Base-by-base conservation (phyloP, 441 rosid genomes). In the Erysimum cheiri region DNA sequence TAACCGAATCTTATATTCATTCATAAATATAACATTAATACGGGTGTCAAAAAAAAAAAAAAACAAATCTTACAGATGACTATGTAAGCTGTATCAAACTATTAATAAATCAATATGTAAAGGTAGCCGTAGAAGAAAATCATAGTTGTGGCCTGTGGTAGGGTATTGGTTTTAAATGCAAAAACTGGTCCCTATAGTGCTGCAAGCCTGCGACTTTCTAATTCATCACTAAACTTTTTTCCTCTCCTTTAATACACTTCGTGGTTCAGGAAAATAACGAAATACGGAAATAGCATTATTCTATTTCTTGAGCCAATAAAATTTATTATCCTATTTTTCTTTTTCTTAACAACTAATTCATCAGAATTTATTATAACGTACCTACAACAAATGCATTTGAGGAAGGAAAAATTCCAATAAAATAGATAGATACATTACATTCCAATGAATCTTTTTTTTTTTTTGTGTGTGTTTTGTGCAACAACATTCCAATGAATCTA, bases 131-230 rank as follows among this genome's bases (percentile, higher is more conserved):
- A 54, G 14, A 54, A 4, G 13, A 55, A 19, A 46, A 22, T 46
- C 17, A 15, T 14, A 5, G 26, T 32, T 24, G 33, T 54, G 43
- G 44, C 17, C 10, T 14, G 49, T 53, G 52, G 46, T 19, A 22
- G 11, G 4, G 14, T n/a, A 14, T 36, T 35, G 28, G 11, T 58
- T 5, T 36, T 44, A 10, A 47, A 47, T 57, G 65, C 40, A 47
- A 59, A 19, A 58, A 69, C 59, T 69, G 66, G 73, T 59, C 73
- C 64, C 56, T 33, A 36, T n/a, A 1, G 8, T 43, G 59, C 66
- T 49, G 33, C 48, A 37, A n/a, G n/a, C n/a, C n/a, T n/a, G n/a
- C n/a, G n/a, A 69, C 33, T 11, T 69, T 11, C 29, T 53, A 52
- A 28, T 29, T 40, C 52, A 35, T 48, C 65, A 58, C 65, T 69